Evolutionary conservation across 2,329 filamentous ascomycete genomes (phyloP), one percentile per base, ranked within the genome.

Genomic region (Paraphoma chrysanthemicola): DNA sequence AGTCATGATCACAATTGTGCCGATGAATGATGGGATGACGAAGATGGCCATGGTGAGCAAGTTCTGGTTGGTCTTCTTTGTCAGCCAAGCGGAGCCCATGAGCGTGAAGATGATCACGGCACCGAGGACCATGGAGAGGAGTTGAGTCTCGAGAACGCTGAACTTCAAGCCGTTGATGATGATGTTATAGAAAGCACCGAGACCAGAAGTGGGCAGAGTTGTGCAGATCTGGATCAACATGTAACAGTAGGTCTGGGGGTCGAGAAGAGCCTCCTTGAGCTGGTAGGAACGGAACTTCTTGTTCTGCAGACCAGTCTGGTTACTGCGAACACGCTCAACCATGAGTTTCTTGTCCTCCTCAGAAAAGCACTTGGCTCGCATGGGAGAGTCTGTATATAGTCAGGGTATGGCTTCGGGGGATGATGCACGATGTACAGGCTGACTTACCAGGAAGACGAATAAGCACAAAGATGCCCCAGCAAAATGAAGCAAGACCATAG

Each of bases 61-160:
- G 64, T 90, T 93, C 75, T 92, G 89, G n/a, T 81, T 77, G 1
- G 83, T 89, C 73, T 84, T 89, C 77, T 87, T 89, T 12, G 88
- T 88, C 4, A 92, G 69, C 83, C 83, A 92, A 0, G 86, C 84
- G 0, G 88, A 90, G 0, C 79, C 79, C 28, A 92, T 77, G 1
- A 93, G 80, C 4, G 92, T 85, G 46, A 88, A 79, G 58, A 93
- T 90, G 64, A 92, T 92, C 63, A 90, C 90, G 39, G 85, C 86
- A 5, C 90, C 90, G 0, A 91, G 79, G 0, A 92, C 90, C 88
- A 93, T 92, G 39, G 88, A 85, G 23, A 93, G 78, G 1, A 93
- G 79, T 75, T 92, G 90, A 0, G 90, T 91, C 73, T 93, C 78
- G 6, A 92, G 79, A 0, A 80, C 78, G 0, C 78, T 82, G 67